Conservation (phyloP, 1,139 yeast species). For the Zygosaccharomyces sapae region DNA sequence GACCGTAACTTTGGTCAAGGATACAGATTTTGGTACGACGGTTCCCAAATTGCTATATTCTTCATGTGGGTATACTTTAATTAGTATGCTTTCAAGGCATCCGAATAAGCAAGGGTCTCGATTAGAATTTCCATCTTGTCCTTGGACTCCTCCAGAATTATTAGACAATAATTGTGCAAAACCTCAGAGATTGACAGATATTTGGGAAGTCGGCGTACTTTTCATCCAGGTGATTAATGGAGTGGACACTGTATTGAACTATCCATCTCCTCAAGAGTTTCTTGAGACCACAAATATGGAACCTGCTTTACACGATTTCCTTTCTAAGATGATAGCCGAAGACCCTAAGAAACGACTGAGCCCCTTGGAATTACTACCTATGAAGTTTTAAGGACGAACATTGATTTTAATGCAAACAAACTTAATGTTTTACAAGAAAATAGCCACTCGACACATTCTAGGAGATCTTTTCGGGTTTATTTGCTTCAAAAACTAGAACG, state of each 20-base stretch:
- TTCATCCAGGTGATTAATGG: constrained; percentile 73
- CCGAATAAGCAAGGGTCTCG: constrained; percentile 40
- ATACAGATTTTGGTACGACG: constrained; percentile 49
- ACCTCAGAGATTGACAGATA: constrained; percentile 77
- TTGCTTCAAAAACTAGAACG: constrained; percentile 20
- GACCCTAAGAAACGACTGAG: constrained; percentile 72
- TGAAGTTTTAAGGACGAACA: constrained; percentile 74
- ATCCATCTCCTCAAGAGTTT: constrained; percentile 59
- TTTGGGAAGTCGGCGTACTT: constrained; percentile 86
- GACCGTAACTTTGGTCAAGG: constrained; percentile 52
- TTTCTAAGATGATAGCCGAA: constrained; percentile 58
- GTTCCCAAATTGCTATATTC: constrained; percentile 64
- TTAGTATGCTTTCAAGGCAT: constrained; percentile 53
- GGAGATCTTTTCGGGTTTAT: constrained; percentile 14
- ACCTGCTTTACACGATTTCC: constrained; percentile 58
- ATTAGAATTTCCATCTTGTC: constrained; percentile 25
- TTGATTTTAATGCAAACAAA: constrained; percentile 37
- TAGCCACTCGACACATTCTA: constrained; percentile 7
- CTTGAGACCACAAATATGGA: constrained; percentile 49
- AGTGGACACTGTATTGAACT: constrained; percentile 48
- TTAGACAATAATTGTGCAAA: constrained; percentile 38
- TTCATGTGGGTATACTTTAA: constrained; percentile 63
- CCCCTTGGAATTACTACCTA: constrained; percentile 79
- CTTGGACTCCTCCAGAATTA: constrained; percentile 82
- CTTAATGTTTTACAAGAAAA: constrained; percentile 17